Base-by-base conservation (phyloP, 2,329 filamentous ascomycete genomes). In the Sclerotinia spermophila region DNA sequence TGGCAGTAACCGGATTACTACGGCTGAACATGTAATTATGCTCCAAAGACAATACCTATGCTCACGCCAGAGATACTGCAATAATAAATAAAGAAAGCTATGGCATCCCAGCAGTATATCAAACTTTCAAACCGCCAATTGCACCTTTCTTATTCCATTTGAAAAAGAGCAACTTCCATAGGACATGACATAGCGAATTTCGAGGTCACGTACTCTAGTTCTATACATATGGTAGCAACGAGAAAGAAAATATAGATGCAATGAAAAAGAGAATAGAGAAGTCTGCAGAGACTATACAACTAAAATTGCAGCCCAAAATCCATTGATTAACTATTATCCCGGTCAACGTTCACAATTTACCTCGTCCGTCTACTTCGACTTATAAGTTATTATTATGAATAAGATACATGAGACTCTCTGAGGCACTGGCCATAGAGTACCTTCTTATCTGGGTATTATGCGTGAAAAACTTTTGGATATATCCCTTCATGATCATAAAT, bases 401-500 rank as follows among this genome's bases (percentile, higher is more conserved):
- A 38, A 51, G 44, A 35, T 51, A 24, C 33, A 40, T 33, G 30
- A 53, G 15, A 65, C 15, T 21, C 33, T 53, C 62, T 21, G 38
- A 51, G 35, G 45, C 45, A 53, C 62, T 65, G 38, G 35, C 62
- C 35, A 30, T 15, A 33, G 13, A 64, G 61, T 44, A 65, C 33
- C 33, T n/a, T 15, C 24, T 42, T 38, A 24, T 40, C 44, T 33
- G 51, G 38, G 19, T 27, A 53, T 21, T 35, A 53, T 30, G n/a
- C 21, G 21, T 42, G 11, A 53, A 21, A 21, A 53, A 53, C 33
- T 65, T 65, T 65, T 65, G 62, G 24, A 21, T 65, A 38, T 65
- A 30, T 40, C 45, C n/a, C 58, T 40, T 65, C 62, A 40, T 30
- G 10, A 53, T 65, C 45, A 53, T 53, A 24, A 40, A 53, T 53